Evolutionary conservation across 306 rosid species (phyloP).

Genomic region (Sindora glabra): DNA sequence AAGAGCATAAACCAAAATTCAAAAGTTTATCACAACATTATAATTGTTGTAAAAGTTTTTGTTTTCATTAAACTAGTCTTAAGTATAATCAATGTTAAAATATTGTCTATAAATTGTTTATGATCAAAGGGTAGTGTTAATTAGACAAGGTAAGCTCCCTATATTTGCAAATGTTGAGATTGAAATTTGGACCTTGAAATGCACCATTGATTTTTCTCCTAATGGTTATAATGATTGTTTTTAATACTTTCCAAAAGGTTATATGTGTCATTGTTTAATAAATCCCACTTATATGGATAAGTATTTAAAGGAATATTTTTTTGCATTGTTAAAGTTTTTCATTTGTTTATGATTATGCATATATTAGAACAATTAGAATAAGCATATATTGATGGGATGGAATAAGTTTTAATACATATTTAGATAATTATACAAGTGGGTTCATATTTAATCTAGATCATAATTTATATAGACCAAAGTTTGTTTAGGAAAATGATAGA

Average conservation of each 20-base stretch:
- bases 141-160: constrained; percentile 4
- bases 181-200: not conserved
- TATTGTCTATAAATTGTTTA: not conserved
- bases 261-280: too few species aligned
- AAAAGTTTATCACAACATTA: constrained; percentile 65
- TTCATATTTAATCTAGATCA: too few species aligned
- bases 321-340: too few species aligned
- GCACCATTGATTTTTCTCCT: not conserved
- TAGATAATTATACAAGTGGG: too few species aligned
- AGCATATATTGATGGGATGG: too few species aligned
- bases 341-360: too few species aligned
- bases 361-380: too few species aligned
- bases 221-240: not conserved
- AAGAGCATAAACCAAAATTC: constrained; percentile 74
- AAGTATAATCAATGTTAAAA: not conserved
- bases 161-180: constrained; percentile 18
- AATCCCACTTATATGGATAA: too few species aligned
- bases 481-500: too few species aligned
- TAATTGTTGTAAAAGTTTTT: constrained; percentile 18
- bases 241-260: not conserved
- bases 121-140: constrained; percentile 1
- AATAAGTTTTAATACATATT: too few species aligned
- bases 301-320: too few species aligned
- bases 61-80: not conserved
- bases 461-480: too few species aligned